These are phyloP conservation scores for Zoysia japonica DNA, from an alignment of 176 grass and related monocot genomes.

Conservation along the genomic window DNA sequence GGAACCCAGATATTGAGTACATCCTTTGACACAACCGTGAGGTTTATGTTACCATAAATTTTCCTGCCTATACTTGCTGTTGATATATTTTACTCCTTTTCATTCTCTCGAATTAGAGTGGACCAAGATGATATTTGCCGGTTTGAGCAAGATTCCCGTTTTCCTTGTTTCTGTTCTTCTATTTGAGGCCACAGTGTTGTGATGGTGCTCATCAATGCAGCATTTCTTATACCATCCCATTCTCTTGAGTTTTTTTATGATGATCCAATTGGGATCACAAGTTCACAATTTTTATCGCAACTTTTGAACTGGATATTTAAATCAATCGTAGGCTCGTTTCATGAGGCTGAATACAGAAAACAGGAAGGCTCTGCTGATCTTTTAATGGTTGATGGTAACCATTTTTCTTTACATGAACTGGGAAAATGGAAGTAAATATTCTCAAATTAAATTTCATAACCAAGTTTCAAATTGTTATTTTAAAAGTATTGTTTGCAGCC, in stretches of 20 bases:
- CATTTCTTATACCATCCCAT: background rate
- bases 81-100: slow-evolving; percentile 9
- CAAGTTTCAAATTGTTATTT: background rate
- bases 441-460: background rate
- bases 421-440: background rate
- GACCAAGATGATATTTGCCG: slow-evolving; percentile 9
- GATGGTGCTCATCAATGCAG: background rate
- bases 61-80: slow-evolving; percentile 36
- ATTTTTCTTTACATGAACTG: slow-evolving; percentile 12
- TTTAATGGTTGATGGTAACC: background rate
- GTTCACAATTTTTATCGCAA: background rate
- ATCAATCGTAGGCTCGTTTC: background rate
- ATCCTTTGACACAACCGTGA: slow-evolving; percentile 94
- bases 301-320: slow-evolving; percentile 12
- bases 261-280: slow-evolving; percentile 9
- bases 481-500: background rate
- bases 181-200: slow-evolving; percentile 5
- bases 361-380: background rate
- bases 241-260: slow-evolving; percentile 20
- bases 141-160: slow-evolving; percentile 16
- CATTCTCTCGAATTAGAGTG: slow-evolving; percentile 3
- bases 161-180: slow-evolving; percentile 11
- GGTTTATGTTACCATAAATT: slow-evolving; percentile 56
- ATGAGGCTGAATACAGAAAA: slow-evolving; percentile 17
- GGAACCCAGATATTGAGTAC: slow-evolving; percentile 93